Base-by-base conservation (phyloP, 768 basidiomycete genomes). In the Termitomyces sp. region DNA sequence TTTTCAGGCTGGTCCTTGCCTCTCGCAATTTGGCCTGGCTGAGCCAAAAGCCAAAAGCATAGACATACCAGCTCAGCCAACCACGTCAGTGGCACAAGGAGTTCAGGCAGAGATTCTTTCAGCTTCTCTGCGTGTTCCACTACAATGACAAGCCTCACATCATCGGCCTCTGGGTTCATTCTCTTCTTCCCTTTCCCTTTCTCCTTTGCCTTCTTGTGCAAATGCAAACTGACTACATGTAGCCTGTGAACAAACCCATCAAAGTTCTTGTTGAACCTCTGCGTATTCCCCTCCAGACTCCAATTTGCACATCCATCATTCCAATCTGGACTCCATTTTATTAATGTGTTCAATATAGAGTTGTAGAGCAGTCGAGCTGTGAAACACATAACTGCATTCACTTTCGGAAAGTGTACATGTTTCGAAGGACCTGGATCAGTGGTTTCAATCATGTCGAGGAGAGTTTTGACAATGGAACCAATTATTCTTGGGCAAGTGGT, bases 171-270 rank as follows among this genome's bases (percentile, higher is more conserved):
- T 48, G 33, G 39, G 12, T 24, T 53, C 57, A 57, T 56, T 56
- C 64, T 67, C 39, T 56, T 64, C 64, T 64, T 77, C 34, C 55
- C 69, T 55, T 67, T 71, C 8, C 58, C 65, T 39, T 62, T 68
- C 39, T 36, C 53, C 44, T 27, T 60, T 50, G 13, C 24, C 33
- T 43, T 30, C 4, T 45, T 30, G 56, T 55, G 60, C 45, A 78
- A 58, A 49, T 72, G 61, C 46, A 58, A 57, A 45, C 73, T 67
- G 12, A 79, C 59, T 53, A 76, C 71, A 40, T 76, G 71, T 51
- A 91, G 67, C 0, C 89, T 88, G 59, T 87, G 86, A 20, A 90
- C 56, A 62, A 91, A 91, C 13, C 76, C 74, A 57, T 91, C 89
- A 22, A 91, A 66, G 57, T 74, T 85, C 34, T 87, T 85, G 64